Evolutionary conservation across 2,329 filamentous ascomycete species (phyloP), one percentile per base, ranked within the genome.

Genomic region (Neurospora crassa): DNA sequence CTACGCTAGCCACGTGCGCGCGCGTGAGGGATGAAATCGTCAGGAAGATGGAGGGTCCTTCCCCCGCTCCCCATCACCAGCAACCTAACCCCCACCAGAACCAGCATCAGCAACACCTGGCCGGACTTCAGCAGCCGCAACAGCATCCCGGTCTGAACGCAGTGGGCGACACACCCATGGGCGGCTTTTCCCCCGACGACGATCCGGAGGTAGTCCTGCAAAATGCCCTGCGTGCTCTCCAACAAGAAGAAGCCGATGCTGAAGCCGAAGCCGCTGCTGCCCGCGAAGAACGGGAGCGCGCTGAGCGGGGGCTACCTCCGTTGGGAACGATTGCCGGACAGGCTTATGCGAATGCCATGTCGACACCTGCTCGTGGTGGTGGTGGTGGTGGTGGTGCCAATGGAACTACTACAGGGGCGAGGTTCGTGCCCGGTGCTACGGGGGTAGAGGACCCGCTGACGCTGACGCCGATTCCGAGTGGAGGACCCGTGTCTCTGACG

Each of bases 131-230:
- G 18, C 73, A 73, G 10, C 72, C 45, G 6, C 53, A 67, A 10
- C 73, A 74, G 37, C 71, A 67, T 34, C 71, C 45, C 40, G 72
- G 72, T 53, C 70, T 40, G 11, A 40, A 40, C 11, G 40, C 40
- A 40, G 40, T 70, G 69, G 72, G 72, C 41, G 74, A 74, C 68
- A 72, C 70, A 41, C 59, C 72, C 69, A 69, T 74, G 16, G 53
- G 53, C 18, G 53, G 53, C 8, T 70, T 85, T 75, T 83, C 83
- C 75, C 71, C 78, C 69, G 82, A 84, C 11, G 86, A 89, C 20
- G 87, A 89, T 73, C 84, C 87, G 1, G 87, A 89, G 68, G 81
- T 87, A 5, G 86, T 87, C 18, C 80, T 89, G 3, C 87, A 88
- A 75, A 88, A 88, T 74, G 87, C 87, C 2, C 80, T 89, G 67